Conservation (phyloP, 495 filamentous ascomycete species). For the Aspergillus conjunctus region DNA sequence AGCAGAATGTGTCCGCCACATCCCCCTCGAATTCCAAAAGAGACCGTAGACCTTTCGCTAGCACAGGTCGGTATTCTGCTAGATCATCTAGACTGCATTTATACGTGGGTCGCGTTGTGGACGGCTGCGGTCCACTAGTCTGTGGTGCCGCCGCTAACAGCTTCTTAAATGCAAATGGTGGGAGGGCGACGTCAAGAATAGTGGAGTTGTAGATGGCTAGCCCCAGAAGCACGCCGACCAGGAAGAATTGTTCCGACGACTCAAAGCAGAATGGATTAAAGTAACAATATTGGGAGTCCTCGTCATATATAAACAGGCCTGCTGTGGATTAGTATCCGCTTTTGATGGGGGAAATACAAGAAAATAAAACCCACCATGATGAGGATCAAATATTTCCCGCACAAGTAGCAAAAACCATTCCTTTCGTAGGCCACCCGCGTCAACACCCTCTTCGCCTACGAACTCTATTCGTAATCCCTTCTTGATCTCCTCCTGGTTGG, state of each 20-base stretch:
- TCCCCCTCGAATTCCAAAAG: constrained; percentile 85
- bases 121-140: constrained; percentile 51
- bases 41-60: constrained; percentile 75
- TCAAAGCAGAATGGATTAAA: constrained; percentile 94
- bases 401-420: constrained; percentile 96
- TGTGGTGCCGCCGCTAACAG: constrained; percentile 71
- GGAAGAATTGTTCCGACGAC: constrained; percentile 89
- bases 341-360: background rate
- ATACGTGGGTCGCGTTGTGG: constrained; percentile 61
- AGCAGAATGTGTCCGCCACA: constrained; percentile 78
- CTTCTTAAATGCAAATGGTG: constrained; percentile 92
- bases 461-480: constrained; percentile 90
- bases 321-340: constrained; percentile 21
- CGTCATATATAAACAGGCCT: constrained; percentile 92
- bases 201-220: constrained; percentile 97
- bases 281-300: constrained; percentile 93
- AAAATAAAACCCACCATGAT: constrained; percentile 68
- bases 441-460: constrained; percentile 84
- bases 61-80: constrained; percentile 75
- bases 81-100: constrained; percentile 81
- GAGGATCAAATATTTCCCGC: constrained; percentile 88
- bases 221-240: constrained; percentile 86
- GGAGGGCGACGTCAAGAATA: constrained; percentile 87
- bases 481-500: constrained; percentile 85
- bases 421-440: constrained; percentile 89